These are phyloP conservation scores for Pseudogymnoascus sp. DNA, from an alignment of 2,329 filamentous ascomycete species.

Conservation along the genomic window DNA sequence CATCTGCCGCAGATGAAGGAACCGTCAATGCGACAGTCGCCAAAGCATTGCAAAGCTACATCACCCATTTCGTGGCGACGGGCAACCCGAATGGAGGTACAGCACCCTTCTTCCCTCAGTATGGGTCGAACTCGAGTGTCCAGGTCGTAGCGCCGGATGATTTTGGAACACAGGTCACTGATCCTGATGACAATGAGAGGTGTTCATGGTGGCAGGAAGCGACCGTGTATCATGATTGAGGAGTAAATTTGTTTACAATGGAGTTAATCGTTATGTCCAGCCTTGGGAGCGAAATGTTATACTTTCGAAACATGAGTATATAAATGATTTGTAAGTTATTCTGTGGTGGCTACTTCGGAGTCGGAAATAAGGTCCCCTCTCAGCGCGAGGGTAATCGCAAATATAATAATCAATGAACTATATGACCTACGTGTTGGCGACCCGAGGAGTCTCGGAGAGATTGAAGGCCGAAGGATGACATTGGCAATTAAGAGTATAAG, in stretches of 20 bases:
- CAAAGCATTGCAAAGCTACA: constrained; percentile 29
- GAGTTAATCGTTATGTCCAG: not conserved
- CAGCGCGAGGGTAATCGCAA: not conserved
- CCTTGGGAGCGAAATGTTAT: not conserved
- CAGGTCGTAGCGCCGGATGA: not conserved
- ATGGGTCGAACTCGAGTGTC: constrained; percentile 14
- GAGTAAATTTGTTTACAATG: not conserved
- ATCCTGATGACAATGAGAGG: not conserved
- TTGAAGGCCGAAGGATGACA: not conserved
- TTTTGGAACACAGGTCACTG: not conserved
- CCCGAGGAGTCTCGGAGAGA: not conserved
- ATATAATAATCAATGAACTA: not conserved
- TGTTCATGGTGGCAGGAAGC: not conserved
- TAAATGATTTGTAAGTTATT: not conserved
- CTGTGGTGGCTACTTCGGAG: not conserved
- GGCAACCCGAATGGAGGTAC: constrained; percentile 25
- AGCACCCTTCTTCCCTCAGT: constrained; percentile 19
- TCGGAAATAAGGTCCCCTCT: not conserved
- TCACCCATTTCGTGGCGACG: constrained; percentile 28
- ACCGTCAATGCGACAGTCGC: constrained; percentile 28
- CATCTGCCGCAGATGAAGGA: not conserved
- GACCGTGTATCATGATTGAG: not conserved
- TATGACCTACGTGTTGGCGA: not conserved
- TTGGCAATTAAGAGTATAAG: not conserved
- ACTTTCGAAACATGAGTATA: not conserved